Base-by-base conservation (phyloP, 2,329 filamentous ascomycete species). In the Alternaria solani region DNA sequence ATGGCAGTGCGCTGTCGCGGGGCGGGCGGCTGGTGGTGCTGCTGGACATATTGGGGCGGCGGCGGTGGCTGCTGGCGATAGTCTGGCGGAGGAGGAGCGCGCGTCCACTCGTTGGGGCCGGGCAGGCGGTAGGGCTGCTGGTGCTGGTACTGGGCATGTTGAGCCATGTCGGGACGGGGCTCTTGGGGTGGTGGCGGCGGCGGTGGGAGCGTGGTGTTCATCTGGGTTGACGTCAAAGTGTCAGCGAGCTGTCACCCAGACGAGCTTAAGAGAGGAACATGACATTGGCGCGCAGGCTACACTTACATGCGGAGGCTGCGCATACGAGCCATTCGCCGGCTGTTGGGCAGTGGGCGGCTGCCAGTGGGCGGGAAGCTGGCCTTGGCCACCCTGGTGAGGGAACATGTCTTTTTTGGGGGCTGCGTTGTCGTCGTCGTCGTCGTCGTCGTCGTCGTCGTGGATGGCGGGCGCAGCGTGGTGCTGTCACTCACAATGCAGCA, bases 1-100 rank as follows among this genome's bases (percentile, higher is more conserved):
- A 88, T 88, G 55, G 86, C 86, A 52, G 86, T 88, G 64, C 86
- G 80, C 73, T 88, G 86, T 57, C 86, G 82, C 16, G 86, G 86
- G n/a, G 85, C 85, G 34, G 84, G 83, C 51, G 77, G 76, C 61
- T 78, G 75, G 67, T 78, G 76, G 58, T 72, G 69, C 61, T 76
- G 75, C 65, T 67, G 71, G 61, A 76, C 75, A 62, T 76, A 75
- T 62, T 77, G 72, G 39, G 76, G 74, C 44, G 82, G 81, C 11
- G 75, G 77, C 55, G 80, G 80, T 55, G 77, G 78, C 52, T 78
- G 78, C 59, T 70, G 76, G 57, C 71, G 69, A 64, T 80, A 79
- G 58, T 81, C 76, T 46, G 70, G 72, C 12, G 77, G 79, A 55
- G 79, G 79, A 57, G 73, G 72, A 11, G 65, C 76, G 62, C 58